phyloP scores from a whole-genome alignment of 192 early-diverging fungal genomes.

The Gaertneriomyces semiglobifer region DNA sequence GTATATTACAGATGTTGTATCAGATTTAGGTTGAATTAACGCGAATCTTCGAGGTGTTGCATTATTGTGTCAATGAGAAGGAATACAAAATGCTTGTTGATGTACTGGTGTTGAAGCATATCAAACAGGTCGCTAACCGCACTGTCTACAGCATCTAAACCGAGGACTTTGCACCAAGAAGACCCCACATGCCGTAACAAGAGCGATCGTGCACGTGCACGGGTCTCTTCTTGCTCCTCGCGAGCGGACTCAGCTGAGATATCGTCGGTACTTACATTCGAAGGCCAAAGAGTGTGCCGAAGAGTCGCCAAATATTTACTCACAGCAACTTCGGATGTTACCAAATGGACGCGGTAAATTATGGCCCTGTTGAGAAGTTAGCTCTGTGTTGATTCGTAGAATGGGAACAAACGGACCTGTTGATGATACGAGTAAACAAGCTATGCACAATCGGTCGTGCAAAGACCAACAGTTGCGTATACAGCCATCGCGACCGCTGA shows the following conservation, averaged over 20 bases:
- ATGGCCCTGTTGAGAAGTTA: conserved; percentile 7
- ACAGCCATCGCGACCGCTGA: conserved; percentile 21
- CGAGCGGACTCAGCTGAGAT: too few relatives aligned
- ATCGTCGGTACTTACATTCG: neutral
- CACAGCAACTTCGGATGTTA: neutral
- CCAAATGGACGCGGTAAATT: neutral
- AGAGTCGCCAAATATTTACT: neutral
- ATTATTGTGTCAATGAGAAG: conserved; percentile 34
- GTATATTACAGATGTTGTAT: conserved; percentile 49
- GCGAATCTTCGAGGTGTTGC: conserved; percentile 18
- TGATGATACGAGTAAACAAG: conserved; percentile 13
- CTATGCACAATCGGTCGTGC: conserved; percentile 16
- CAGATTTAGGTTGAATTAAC: conserved; percentile 5
- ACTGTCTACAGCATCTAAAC: too few relatives aligned
- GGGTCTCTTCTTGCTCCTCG: too few relatives aligned
- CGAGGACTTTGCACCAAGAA: too few relatives aligned
- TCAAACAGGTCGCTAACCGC: conserved; percentile 14
- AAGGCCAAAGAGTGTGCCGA: conserved; percentile 4
- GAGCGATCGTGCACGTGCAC: too few relatives aligned
- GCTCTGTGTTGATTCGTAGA: neutral
- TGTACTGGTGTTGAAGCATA: conserved; percentile 31
- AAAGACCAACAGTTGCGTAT: conserved; percentile 35
- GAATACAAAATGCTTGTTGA: conserved; percentile 40
- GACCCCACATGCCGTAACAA: too few relatives aligned
- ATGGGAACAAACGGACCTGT: conserved; percentile 4